Conservation (phyloP, 2,329 filamentous ascomycete species). For the Epichloe typhina region DNA sequence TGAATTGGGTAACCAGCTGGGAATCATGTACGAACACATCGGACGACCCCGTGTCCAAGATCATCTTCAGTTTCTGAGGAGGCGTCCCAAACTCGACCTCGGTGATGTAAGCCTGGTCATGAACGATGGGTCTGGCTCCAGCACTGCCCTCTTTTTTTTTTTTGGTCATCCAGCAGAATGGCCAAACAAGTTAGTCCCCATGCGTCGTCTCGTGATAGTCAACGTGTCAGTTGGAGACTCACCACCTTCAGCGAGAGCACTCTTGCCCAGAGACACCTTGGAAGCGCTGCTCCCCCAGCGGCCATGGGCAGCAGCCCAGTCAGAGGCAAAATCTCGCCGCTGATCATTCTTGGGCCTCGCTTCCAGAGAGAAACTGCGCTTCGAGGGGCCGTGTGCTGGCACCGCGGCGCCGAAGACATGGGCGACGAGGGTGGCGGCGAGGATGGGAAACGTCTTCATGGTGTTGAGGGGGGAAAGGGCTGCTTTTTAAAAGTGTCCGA, state of each 20-base stretch:
- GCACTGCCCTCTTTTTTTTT: constrained; percentile 9
- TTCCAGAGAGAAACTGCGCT: constrained; percentile 16
- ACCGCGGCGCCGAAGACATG: background rate
- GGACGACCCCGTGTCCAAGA: constrained; percentile 41
- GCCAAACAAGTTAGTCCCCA: background rate
- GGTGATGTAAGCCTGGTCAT: constrained; percentile 30
- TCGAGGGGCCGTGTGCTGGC: background rate
- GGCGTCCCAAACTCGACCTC: constrained; percentile 34
- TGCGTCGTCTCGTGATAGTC: background rate
- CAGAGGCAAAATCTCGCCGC: constrained; percentile 19
- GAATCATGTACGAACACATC: constrained; percentile 43
- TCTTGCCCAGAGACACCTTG: constrained; percentile 8
- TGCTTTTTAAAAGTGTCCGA: background rate
- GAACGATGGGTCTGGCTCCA: constrained; percentile 23
- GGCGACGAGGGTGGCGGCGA: background rate
- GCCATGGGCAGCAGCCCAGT: constrained; percentile 19
- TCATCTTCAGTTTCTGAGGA: constrained; percentile 31
- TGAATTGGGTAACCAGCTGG: background rate
- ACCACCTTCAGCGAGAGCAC: constrained; percentile 20
- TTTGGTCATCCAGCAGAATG: background rate
- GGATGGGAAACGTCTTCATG: background rate
- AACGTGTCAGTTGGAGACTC: background rate
- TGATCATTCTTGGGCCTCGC: constrained; percentile 11
- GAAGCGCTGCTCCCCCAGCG: constrained; percentile 21
- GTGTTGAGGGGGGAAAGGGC: background rate